Conservation (phyloP, 495 filamentous ascomycete species). For the Tuber calosporum region DNA sequence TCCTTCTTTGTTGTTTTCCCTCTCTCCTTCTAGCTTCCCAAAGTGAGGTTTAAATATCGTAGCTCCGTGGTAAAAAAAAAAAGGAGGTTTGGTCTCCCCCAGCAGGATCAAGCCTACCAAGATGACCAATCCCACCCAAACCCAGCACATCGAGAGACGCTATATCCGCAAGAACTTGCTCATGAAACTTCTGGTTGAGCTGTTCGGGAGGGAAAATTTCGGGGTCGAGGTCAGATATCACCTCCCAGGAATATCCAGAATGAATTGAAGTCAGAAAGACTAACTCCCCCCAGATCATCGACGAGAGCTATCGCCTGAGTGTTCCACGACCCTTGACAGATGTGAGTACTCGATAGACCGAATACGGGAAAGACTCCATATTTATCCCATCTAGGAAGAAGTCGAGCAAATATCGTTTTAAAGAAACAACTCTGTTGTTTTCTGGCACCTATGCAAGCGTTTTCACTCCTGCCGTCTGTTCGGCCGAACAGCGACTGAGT, state of each 20-base stretch:
- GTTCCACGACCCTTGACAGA: neutral
- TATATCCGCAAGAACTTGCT: neutral
- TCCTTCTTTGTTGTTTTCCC: neutral
- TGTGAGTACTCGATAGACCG: neutral
- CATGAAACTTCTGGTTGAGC: neutral
- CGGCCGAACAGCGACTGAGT: neutral
- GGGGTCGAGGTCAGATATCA: neutral
- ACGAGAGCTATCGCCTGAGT: neutral
- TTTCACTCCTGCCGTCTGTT: neutral
- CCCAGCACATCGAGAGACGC: neutral
- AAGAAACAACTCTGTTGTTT: neutral
- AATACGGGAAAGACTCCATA: neutral
- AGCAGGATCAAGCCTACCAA: neutral
- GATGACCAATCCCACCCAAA: neutral
- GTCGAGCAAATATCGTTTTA: neutral
- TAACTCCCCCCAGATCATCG: neutral
- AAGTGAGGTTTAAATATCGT: neutral
- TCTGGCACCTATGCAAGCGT: neutral
- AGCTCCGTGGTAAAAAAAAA: neutral
- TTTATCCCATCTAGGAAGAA: neutral
- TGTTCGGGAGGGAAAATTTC: neutral
- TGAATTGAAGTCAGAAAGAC: neutral
- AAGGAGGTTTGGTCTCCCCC: neutral
- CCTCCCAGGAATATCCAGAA: neutral
- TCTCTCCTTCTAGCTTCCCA: neutral